Conservation (phyloP, 2,329 filamentous ascomycete genomes). For the Penicillium oxalicum region DNA sequence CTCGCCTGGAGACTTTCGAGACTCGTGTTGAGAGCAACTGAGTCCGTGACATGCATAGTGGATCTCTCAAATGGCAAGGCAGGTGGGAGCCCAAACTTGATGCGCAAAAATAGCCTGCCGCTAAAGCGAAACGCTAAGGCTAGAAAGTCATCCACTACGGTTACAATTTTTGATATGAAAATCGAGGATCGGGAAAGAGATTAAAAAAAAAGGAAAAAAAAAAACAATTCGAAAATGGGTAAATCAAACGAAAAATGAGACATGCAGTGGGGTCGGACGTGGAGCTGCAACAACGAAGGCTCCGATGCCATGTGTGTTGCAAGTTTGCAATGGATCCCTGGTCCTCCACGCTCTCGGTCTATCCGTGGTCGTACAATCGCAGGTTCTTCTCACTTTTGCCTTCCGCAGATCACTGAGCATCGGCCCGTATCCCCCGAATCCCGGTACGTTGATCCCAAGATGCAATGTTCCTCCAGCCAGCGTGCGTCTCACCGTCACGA, state of each 20-base stretch:
- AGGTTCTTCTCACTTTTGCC: neutral
- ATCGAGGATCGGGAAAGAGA: no score
- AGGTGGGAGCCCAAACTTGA: constrained; percentile 1
- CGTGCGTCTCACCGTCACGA: no score
- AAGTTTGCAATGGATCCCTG: constrained; percentile 3
- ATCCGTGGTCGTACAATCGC: constrained; percentile 5
- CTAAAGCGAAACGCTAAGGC: neutral
- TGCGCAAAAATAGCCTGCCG: constrained; percentile 15
- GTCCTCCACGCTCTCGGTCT: constrained; percentile 11
- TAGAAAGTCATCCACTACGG: no score
- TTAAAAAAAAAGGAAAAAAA: no score
- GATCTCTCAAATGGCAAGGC: constrained; percentile 2
- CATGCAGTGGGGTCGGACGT: constrained; percentile 10
- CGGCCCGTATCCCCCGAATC: neutral
- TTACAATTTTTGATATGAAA: neutral
- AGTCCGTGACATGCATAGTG: constrained; percentile 6
- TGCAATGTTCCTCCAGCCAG: no score
- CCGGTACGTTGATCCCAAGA: no score
- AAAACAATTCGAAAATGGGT: no score
- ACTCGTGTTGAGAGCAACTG: neutral
- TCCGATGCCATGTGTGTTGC: constrained; percentile 12
- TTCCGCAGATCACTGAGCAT: neutral
- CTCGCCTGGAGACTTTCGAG: constrained; percentile 4
- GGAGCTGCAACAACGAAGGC: constrained; percentile 4
- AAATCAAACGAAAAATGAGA: constrained; percentile 7